Evolutionary conservation across 176 grass and related monocot genomes (phyloP), one percentile per base, ranked within the genome.

Genomic region (Luzula sylvatica): DNA sequence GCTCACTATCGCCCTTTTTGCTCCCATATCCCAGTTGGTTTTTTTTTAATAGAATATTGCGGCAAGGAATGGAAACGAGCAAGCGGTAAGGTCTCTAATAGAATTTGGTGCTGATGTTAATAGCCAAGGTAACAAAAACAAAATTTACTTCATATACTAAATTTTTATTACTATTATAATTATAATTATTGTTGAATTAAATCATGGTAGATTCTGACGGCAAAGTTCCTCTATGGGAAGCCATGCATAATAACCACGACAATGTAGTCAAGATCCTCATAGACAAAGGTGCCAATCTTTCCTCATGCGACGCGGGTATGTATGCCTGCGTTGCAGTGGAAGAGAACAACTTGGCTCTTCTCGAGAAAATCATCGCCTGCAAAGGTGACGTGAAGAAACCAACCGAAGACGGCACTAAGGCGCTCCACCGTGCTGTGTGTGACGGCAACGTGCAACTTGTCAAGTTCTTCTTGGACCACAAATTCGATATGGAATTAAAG

Each of bases 191-290:
- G n/a, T n/a, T n/a, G n/a, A n/a, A n/a, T n/a, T n/a, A n/a, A n/a
- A n/a, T n/a, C n/a, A n/a, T 44, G 2, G 20, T 75, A 98, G 92
- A 98, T 55, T 70, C 59, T 0, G 81, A 86, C 26, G 92, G 85
- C 71, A 98, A 69, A 12, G 85, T 86, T 46, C 92, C 92, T 0
- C 57, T 98, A 27, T 85, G 92, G 85, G 92, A 90, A 61, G 92
- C 92, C 53, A 9, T 90, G 23, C 68, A 68, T 73, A 74, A 59
- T 7, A 82, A 66, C 43, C 81, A 90, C n/a, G 61, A 77, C 6
- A n/a, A 46, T 23, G 85, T 90, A 26, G 65, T 65, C 16, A 55
- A 86, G n/a, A 12, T 83, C 21, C 66, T 98, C 24, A 49, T 66
- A 7, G n/a, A 77, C 5, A 67, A 61, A 6, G 75, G 81, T 42